These are phyloP conservation scores for Herpotrichia juniperi DNA, from an alignment of 2,329 filamentous ascomycete species.

Conservation along the genomic window DNA sequence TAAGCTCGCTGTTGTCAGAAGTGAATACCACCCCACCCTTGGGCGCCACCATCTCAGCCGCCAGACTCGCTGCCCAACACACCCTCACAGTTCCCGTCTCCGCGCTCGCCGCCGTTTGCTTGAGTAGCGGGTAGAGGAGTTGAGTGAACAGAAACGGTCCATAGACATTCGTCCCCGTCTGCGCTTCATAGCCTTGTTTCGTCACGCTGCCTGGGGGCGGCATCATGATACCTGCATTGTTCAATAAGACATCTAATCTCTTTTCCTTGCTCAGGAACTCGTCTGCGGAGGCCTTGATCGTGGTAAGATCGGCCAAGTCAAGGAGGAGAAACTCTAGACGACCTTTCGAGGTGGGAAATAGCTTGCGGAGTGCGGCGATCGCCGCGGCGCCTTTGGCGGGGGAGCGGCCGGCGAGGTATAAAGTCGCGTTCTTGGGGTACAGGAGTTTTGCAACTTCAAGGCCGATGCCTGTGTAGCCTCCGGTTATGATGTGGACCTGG, in stretches of 20 bases:
- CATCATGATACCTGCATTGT: slow-evolving; percentile 36
- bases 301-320: slow-evolving; percentile 44
- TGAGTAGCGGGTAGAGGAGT: slow-evolving; percentile 39
- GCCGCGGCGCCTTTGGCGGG: slow-evolving; percentile 52
- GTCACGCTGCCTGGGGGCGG: slow-evolving; percentile 21
- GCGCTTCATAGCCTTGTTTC: slow-evolving; percentile 20
- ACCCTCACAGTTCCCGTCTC: slow-evolving; percentile 34
- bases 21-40: slow-evolving; percentile 14
- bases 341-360: slow-evolving; percentile 36
- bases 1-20: not conserved
- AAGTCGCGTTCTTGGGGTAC: slow-evolving; percentile 57
- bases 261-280: slow-evolving; percentile 44
- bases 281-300: slow-evolving; percentile 45
- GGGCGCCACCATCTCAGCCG: slow-evolving; percentile 8
- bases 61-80: slow-evolving; percentile 33
- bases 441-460: slow-evolving; percentile 58
- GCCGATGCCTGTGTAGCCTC: slow-evolving; percentile 54
- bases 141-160: slow-evolving; percentile 45
- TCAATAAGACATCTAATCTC: slow-evolving; percentile 47
- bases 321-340: slow-evolving; percentile 17
- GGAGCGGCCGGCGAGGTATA: slow-evolving; percentile 60
- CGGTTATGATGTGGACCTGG: slow-evolving; percentile 50
- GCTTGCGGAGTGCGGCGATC: slow-evolving; percentile 50
- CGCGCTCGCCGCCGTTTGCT: slow-evolving; percentile 23
- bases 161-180: slow-evolving; percentile 46